These are phyloP conservation scores for Saturnispora kantuleensis DNA, from an alignment of 805 yeast species.

Conservation along the genomic window DNA sequence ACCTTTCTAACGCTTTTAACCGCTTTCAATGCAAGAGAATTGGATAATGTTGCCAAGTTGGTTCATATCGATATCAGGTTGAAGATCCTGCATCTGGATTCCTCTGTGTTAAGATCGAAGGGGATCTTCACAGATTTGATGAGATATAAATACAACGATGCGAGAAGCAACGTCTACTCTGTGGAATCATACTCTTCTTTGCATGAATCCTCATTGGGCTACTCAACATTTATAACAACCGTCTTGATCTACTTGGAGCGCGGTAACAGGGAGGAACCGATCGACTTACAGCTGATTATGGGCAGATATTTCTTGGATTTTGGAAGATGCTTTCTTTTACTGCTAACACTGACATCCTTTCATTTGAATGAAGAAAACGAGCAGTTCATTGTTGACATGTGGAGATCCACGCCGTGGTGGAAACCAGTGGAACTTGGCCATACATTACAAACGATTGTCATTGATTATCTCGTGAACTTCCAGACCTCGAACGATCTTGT, in stretches of 20 bases:
- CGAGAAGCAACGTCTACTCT: constrained; percentile 23
- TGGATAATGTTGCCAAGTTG: constrained; percentile 17
- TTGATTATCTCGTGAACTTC: constrained; percentile 21
- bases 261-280: constrained; percentile 24
- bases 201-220: constrained; percentile 74
- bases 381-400: constrained; percentile 37
- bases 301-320: constrained; percentile 76
- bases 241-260: constrained; percentile 30
- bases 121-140: constrained; percentile 24
- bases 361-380: constrained; percentile 33
- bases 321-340: constrained; percentile 51
- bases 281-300: constrained; percentile 46
- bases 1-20: too few species aligned
- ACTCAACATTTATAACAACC: constrained; percentile 49
- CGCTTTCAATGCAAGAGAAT: too few species aligned
- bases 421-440: constrained; percentile 9
- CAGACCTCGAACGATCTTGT: constrained; percentile 3
- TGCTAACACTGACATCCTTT: constrained; percentile 43
- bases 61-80: constrained; percentile 20
- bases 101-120: constrained; percentile 16
- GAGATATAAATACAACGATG: constrained; percentile 22
- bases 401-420: constrained; percentile 61
- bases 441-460: constrained; percentile 17
- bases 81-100: constrained; percentile 23
- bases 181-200: constrained; percentile 43